Evolutionary conservation across 345 rosid genomes (phyloP).

Genomic region (Syzygium aromaticum): DNA sequence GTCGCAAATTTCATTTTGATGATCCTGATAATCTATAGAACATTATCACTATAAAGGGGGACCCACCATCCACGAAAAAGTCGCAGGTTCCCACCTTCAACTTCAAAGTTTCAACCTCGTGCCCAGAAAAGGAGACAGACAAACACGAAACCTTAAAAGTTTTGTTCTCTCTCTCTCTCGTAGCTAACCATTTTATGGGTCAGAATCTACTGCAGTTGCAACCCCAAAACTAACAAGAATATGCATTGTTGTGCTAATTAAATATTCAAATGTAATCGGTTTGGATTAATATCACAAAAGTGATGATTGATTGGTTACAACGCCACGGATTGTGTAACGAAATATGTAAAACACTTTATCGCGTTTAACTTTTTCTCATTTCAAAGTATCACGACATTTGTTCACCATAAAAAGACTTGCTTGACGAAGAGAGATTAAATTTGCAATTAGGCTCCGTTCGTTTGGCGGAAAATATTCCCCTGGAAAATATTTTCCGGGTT

Average conservation of each 20-base stretch:
- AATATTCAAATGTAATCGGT: no score
- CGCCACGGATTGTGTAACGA: not conserved
- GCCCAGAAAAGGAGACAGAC: no score
- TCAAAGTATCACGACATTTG: not conserved
- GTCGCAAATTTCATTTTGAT: not conserved
- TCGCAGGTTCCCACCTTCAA: not conserved
- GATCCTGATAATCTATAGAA: not conserved
- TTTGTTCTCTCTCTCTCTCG: not conserved
- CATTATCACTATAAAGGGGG: not conserved
- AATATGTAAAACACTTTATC: no score
- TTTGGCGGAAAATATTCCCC: no score
- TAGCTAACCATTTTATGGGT: not conserved
- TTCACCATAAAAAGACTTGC: not conserved
- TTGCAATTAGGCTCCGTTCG: no score
- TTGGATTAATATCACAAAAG: not conserved
- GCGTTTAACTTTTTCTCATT: not conserved
- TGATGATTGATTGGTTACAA: not conserved
- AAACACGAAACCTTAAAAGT: no score
- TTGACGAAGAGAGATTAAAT: no score
- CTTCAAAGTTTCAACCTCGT: no score
- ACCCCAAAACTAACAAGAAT: not conserved
- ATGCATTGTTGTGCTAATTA: no score
- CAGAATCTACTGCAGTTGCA: not conserved
- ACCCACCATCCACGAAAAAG: not conserved
- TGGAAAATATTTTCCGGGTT: no score